Conservation (phyloP, 2,329 filamentous ascomycete species). For the Stylonectria norvegica region DNA sequence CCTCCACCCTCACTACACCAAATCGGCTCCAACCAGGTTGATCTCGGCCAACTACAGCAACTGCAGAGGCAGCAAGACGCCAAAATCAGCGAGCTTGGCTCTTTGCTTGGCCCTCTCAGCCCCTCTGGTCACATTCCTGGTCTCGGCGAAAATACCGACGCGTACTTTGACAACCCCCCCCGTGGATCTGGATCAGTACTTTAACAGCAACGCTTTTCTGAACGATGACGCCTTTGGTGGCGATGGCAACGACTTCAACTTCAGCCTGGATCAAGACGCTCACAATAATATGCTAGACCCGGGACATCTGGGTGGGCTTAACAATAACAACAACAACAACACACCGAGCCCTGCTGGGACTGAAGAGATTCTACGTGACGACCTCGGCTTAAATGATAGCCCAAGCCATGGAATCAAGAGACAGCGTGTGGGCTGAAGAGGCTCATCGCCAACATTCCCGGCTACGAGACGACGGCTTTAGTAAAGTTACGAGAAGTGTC, state of each 20-base stretch:
- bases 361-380: conserved; percentile 48
- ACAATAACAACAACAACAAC: conserved; percentile 30
- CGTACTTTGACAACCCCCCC: conserved; percentile 35
- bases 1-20: conserved; percentile 54
- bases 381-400: conserved; percentile 31
- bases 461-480: no score
- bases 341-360: conserved; percentile 47
- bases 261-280: conserved; percentile 42
- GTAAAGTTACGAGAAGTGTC: no score
- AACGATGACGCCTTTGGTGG: conserved; percentile 38
- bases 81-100: conserved; percentile 71
- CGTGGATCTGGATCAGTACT: conserved; percentile 52
- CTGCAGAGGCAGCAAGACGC: conserved; percentile 76
- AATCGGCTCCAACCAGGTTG: conserved; percentile 66
- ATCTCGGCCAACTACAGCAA: conserved; percentile 74
- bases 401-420: conserved; percentile 35
- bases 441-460: no score
- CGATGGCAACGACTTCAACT: conserved; percentile 50
- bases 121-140: conserved; percentile 77
- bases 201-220: conserved; percentile 41
- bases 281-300: conserved; percentile 12
- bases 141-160: conserved; percentile 44
- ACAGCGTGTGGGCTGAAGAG: conserved; percentile 33
- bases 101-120: conserved; percentile 72
- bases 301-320: conserved; percentile 8